Percentiles rank a stretch among this genome's conserved stretches.
Evolutionary conservation across 805 yeast species (phyloP).

Genomic region (Suhomyces faveliae): DNA sequence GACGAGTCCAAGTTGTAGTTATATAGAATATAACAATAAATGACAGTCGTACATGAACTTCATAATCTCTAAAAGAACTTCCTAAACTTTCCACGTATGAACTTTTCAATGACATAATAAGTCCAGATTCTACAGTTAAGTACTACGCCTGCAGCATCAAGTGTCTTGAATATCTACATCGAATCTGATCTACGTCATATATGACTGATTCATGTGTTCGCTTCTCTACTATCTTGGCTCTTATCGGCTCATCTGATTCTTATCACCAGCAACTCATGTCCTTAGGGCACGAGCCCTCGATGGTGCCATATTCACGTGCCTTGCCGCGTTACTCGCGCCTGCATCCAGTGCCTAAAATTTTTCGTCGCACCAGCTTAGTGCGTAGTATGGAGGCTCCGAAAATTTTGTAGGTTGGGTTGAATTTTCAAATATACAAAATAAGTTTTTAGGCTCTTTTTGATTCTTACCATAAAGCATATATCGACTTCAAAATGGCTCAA

Average conservation of each 20-base stretch:
- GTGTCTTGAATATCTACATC: too few relatives aligned
- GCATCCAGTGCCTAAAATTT: slow-evolving; percentile 2
- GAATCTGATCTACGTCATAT: too few relatives aligned
- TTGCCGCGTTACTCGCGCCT: slow-evolving; percentile 1
- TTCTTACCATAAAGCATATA: slow-evolving; percentile 15
- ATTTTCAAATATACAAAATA: slow-evolving; percentile 7
- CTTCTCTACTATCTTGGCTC: too few relatives aligned
- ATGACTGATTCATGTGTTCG: too few relatives aligned
- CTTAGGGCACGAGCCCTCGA: slow-evolving; percentile 19
- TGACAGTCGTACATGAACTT: too few relatives aligned
- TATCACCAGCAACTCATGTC: too few relatives aligned
- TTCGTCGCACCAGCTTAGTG: slow-evolving; percentile 2
- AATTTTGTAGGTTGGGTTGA: slow-evolving; percentile 4
- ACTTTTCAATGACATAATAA: too few relatives aligned
- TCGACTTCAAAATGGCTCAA: slow-evolving; percentile 81
- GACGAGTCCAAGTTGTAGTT: slow-evolving; percentile 32
- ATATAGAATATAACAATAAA: neutral
- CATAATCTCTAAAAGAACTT: too few relatives aligned
- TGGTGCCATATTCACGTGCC: neutral
- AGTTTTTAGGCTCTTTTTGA: slow-evolving; percentile 13
- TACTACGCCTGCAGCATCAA: too few relatives aligned
- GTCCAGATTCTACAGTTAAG: too few relatives aligned
- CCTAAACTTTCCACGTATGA: too few relatives aligned
- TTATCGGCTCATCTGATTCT: too few relatives aligned
- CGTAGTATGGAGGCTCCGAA: slow-evolving; percentile 4